Evolutionary conservation across 768 basidiomycete species (phyloP).

Genomic region (Plicaturopsis crispa): DNA sequence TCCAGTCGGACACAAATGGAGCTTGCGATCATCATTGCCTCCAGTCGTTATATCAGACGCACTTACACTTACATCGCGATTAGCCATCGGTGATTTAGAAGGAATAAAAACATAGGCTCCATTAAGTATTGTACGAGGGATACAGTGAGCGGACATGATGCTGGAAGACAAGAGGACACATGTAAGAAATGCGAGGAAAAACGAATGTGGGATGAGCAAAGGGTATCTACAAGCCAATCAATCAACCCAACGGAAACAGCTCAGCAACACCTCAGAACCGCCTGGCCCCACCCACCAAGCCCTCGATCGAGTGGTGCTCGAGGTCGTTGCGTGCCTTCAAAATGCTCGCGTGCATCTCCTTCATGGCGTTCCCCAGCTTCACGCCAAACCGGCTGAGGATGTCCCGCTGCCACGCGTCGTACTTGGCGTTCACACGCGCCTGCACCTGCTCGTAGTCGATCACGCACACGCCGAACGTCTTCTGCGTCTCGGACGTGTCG

Average conservation of each 20-base stretch:
- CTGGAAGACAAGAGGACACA: background rate
- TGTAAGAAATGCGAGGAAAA: background rate
- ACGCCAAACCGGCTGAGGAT: slow-evolving; percentile 87
- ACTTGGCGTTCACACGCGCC: slow-evolving; percentile 95
- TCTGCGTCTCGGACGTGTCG: slow-evolving; percentile 92
- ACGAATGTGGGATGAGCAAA: background rate
- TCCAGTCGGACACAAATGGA: too few relatives aligned
- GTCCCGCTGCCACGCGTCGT: slow-evolving; percentile 96
- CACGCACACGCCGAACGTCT: slow-evolving; percentile 86
- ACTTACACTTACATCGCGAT: too few relatives aligned
- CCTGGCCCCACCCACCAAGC: slow-evolving; percentile 57
- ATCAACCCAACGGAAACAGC: background rate
- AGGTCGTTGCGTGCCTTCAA: slow-evolving; percentile 91
- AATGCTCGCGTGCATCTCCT: slow-evolving; percentile 93
- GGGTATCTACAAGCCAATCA: background rate
- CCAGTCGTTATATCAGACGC: too few relatives aligned
- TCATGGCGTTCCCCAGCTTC: slow-evolving; percentile 93
- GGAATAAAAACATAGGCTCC: too few relatives aligned
- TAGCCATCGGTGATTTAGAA: too few relatives aligned
- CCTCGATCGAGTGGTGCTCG: slow-evolving; percentile 95
- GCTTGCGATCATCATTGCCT: too few relatives aligned
- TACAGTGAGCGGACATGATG: background rate
- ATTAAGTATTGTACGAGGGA: too few relatives aligned
- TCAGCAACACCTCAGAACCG: slow-evolving; percentile 33
- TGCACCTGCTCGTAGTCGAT: slow-evolving; percentile 99